Conservation (phyloP, 2,329 filamentous ascomycete species). For the Diaporthe destruens region DNA sequence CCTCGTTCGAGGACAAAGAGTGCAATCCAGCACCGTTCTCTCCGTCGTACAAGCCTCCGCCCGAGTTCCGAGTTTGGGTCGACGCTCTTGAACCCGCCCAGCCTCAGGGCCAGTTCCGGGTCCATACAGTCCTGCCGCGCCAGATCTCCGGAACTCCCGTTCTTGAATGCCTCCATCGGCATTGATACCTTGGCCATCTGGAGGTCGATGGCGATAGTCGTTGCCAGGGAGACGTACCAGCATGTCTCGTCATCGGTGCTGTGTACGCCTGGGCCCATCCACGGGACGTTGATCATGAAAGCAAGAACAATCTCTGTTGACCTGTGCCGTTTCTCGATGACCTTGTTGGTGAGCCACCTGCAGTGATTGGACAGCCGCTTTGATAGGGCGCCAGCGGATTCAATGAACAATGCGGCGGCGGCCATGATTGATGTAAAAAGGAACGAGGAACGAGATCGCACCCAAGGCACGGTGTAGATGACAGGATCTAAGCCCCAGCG, state of each 20-base stretch:
- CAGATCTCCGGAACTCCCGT: slow-evolving; percentile 59
- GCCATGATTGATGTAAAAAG: slow-evolving; percentile 79
- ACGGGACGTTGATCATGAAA: slow-evolving; percentile 82
- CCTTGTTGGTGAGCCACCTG: slow-evolving; percentile 70
- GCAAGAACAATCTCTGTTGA: slow-evolving; percentile 81
- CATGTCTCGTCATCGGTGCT: slow-evolving; percentile 81
- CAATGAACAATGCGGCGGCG: slow-evolving; percentile 75
- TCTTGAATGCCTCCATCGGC: slow-evolving; percentile 62
- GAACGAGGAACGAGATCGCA: slow-evolving; percentile 76
- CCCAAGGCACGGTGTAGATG: slow-evolving; percentile 74
- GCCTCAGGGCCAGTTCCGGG: slow-evolving; percentile 71
- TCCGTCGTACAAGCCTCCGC: slow-evolving; percentile 70
- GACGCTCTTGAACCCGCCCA: slow-evolving; percentile 76
- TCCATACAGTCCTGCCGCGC: slow-evolving; percentile 77
- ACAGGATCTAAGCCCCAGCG: slow-evolving; percentile 79
- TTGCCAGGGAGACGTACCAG: slow-evolving; percentile 76
- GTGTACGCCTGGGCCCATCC: slow-evolving; percentile 77
- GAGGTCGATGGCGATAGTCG: slow-evolving; percentile 77
- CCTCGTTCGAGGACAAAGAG: slow-evolving; percentile 80
- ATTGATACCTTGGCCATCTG: slow-evolving; percentile 78
- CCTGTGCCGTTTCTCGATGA: slow-evolving; percentile 72
- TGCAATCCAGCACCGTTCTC: slow-evolving; percentile 78
- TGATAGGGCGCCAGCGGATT: slow-evolving; percentile 72
- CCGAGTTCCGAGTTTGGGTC: slow-evolving; percentile 72
- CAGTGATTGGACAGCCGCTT: slow-evolving; percentile 75